Percentiles rank a stretch among this genome's conserved stretches.
These are phyloP conservation scores for Ceratobasidium sp. DNA, from an alignment of 1,284 basidiomycete genomes.

Conservation along the genomic window DNA sequence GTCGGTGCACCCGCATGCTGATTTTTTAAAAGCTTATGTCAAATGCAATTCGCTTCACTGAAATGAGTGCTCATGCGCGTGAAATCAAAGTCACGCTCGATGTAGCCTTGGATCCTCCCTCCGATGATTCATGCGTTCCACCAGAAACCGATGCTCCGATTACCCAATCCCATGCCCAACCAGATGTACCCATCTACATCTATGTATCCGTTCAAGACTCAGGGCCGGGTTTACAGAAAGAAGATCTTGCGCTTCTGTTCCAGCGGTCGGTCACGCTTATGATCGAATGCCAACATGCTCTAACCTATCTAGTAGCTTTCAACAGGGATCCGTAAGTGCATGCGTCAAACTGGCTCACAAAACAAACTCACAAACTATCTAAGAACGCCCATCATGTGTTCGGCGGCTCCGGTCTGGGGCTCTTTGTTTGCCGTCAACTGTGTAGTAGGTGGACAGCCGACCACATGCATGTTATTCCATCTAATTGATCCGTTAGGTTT, in stretches of 20 bases:
- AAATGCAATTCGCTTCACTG: slow-evolving; percentile 42
- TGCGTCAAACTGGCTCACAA: neutral
- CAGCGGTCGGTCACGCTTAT: slow-evolving; percentile 34
- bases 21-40: slow-evolving; percentile 16
- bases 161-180: neutral
- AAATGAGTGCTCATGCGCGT: slow-evolving; percentile 40
- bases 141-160: neutral
- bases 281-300: neutral
- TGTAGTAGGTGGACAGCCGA: slow-evolving; percentile 35
- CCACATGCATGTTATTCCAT: neutral
- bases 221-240: slow-evolving; percentile 46
- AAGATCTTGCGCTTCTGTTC: slow-evolving; percentile 42
- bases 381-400: slow-evolving; percentile 44
- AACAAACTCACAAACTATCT: neutral
- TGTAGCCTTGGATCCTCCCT: slow-evolving; percentile 43
- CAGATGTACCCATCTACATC: slow-evolving; percentile 39
- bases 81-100: slow-evolving; percentile 45
- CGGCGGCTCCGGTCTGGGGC: slow-evolving; percentile 47
- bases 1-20: no score
- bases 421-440: slow-evolving; percentile 48
- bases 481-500: slow-evolving; percentile 39
- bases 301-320: slow-evolving; percentile 42
- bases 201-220: slow-evolving; percentile 47
- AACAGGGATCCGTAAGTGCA: slow-evolving; percentile 44
- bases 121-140: slow-evolving; percentile 14